Conservation (phyloP, 345 rosid genomes). For the Eucalyptus pauciflora region DNA sequence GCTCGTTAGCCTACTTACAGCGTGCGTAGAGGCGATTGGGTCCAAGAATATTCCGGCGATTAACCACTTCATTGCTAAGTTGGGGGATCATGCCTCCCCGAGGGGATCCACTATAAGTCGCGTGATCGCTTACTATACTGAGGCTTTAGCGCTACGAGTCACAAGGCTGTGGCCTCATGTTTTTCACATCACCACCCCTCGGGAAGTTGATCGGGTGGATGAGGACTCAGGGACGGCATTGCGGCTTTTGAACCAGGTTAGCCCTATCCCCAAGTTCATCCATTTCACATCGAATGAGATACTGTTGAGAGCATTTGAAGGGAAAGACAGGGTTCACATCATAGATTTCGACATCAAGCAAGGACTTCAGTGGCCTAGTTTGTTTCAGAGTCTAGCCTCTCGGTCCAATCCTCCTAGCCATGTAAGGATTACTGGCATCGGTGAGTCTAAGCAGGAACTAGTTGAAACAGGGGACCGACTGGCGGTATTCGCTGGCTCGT, state of each 20-base stretch:
- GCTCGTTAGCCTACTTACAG: slow-evolving; percentile 59
- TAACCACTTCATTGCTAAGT: slow-evolving; percentile 54
- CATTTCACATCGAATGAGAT: slow-evolving; percentile 94
- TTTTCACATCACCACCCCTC: slow-evolving; percentile 68
- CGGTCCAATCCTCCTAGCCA: slow-evolving; percentile 73
- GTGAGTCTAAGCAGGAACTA: slow-evolving; percentile 86
- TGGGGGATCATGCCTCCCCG: slow-evolving; percentile 84
- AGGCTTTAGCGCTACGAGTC: slow-evolving; percentile 73
- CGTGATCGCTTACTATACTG: slow-evolving; percentile 65
- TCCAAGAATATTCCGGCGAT: slow-evolving; percentile 48
- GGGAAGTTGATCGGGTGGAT: slow-evolving; percentile 62
- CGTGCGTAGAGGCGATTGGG: slow-evolving; percentile 80
- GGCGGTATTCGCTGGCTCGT: slow-evolving; percentile 63
- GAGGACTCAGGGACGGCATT: slow-evolving; percentile 73
- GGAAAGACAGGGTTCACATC: slow-evolving; percentile 85
- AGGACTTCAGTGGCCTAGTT: slow-evolving; percentile 96
- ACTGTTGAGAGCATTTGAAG: slow-evolving; percentile 78
- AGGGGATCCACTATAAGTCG: slow-evolving; percentile 63
- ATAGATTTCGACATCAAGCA: slow-evolving; percentile 96
- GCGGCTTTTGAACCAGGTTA: slow-evolving; percentile 84
- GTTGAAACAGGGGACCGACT: slow-evolving; percentile 92
- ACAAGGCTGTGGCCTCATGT: slow-evolving; percentile 86
- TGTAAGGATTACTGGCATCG: slow-evolving; percentile 81
- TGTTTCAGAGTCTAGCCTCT: slow-evolving; percentile 87
- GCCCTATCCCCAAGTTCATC: slow-evolving; percentile 82